These are phyloP conservation scores for Penicillium sp. DNA, from an alignment of 2,329 filamentous ascomycete species.

Conservation along the genomic window DNA sequence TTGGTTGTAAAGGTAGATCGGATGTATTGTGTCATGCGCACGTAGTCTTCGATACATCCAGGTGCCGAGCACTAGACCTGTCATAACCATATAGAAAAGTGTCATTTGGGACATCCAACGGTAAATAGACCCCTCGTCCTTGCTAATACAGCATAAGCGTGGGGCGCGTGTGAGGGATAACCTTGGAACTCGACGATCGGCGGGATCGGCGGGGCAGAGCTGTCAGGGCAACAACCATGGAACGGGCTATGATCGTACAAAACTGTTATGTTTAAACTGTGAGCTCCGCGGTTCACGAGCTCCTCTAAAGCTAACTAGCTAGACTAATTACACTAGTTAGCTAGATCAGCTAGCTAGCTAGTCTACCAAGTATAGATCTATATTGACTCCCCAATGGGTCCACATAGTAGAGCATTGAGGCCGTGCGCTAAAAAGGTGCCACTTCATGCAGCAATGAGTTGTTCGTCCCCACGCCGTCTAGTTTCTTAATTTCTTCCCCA, in stretches of 20 bases:
- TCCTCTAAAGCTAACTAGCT: neutral
- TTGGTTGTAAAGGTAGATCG: no score
- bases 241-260: conserved; percentile 8
- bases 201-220: conserved; percentile 12
- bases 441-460: neutral
- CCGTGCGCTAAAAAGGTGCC: neutral
- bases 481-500: neutral
- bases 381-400: neutral
- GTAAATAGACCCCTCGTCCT: neutral
- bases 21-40: neutral
- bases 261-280: conserved; percentile 24
- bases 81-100: neutral
- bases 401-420: neutral
- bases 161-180: neutral
- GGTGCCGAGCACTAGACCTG: neutral
- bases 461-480: neutral
- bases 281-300: conserved; percentile 13
- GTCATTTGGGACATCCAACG: neutral
- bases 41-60: neutral
- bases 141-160: neutral
- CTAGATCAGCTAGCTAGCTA: neutral
- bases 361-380: neutral
- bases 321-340: neutral
- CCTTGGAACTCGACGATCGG: no score
- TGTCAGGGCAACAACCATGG: conserved; percentile 18